phyloP scores from a whole-genome alignment of 306 rosid genomes.

The Cicer cuneatum region DNA sequence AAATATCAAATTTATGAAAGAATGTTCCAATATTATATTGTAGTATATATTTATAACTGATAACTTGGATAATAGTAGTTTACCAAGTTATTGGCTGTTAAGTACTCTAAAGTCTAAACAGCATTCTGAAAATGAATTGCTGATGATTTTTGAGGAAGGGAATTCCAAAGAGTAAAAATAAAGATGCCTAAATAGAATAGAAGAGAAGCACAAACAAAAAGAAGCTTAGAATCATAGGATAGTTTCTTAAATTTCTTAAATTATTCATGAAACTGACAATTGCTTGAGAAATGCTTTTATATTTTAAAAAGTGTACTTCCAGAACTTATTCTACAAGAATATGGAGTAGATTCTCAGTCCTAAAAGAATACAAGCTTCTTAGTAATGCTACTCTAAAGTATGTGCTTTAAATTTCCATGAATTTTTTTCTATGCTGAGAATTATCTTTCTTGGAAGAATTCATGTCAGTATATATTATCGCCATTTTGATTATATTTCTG shows the following conservation, averaged over 20 bases:
- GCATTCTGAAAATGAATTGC: neutral
- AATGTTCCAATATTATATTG: no score
- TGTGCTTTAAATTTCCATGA: slow-evolving; percentile 30
- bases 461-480: neutral
- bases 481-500: neutral
- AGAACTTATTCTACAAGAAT: slow-evolving; percentile 36
- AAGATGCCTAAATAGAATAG: slow-evolving; percentile 15
- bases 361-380: slow-evolving; percentile 4
- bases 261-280: slow-evolving; percentile 2
- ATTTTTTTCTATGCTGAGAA: neutral
- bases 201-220: neutral
- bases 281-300: neutral
- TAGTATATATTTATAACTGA: neutral
- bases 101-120: slow-evolving; percentile 37
- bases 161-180: slow-evolving; percentile 3
- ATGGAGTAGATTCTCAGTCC: neutral
- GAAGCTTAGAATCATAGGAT: neutral
- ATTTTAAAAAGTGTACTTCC: slow-evolving; percentile 4
- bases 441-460: slow-evolving; percentile 3
- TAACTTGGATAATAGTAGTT: slow-evolving; percentile 7
- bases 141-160: slow-evolving; percentile 26
- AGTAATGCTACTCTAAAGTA: neutral
- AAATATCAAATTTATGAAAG: no score
- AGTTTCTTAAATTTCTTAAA: slow-evolving; percentile 32
- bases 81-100: slow-evolving; percentile 20